phyloP scores from a whole-genome alignment of 1,139 yeast species.

The Suhomyces panamericanus region DNA sequence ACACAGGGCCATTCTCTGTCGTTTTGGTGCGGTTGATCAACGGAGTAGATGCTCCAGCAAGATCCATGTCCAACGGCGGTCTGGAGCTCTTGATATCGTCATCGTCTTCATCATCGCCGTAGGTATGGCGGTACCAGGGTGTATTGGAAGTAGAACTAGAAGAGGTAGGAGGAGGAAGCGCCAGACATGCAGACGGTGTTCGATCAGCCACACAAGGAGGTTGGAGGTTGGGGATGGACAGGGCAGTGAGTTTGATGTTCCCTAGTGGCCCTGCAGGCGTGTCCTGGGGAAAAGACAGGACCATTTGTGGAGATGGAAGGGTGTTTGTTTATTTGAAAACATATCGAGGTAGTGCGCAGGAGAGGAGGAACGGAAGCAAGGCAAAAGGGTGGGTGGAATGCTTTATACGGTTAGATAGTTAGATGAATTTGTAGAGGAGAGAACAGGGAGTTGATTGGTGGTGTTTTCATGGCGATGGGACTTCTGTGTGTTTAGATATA shows the following conservation, averaged over 20 bases:
- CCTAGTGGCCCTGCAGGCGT: constrained; percentile 6
- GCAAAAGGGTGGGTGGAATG: too few relatives aligned
- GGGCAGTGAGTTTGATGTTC: constrained; percentile 11
- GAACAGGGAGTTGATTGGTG: not conserved
- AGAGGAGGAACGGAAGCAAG: too few relatives aligned
- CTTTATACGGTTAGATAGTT: not conserved
- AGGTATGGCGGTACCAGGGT: constrained; percentile 16
- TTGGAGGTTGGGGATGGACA: constrained; percentile 17
- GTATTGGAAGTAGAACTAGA: constrained; percentile 10
- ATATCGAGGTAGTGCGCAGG: constrained; percentile 1
- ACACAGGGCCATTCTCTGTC: constrained; percentile 2
- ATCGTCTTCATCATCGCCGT: constrained; percentile 22
- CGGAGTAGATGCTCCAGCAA: constrained; percentile 41
- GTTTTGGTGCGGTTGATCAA: constrained; percentile 16
- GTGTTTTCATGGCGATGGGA: too few relatives aligned
- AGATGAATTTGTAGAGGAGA: not conserved
- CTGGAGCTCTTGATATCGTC: constrained; percentile 14
- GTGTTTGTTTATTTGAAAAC: constrained; percentile 6
- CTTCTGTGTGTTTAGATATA: too few relatives aligned
- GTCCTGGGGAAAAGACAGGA: constrained; percentile 6
- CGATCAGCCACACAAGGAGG: constrained; percentile 13
- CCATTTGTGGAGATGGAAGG: constrained; percentile 6
- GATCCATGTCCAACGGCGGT: constrained; percentile 20
- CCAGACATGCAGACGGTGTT: not conserved
- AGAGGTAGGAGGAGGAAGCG: constrained; percentile 9